A percentile compares a stretch with the other conserved stretches of the same genome.
phyloP scores from a whole-genome alignment of 495 filamentous ascomycete genomes.

The Lophium mytilinum region DNA sequence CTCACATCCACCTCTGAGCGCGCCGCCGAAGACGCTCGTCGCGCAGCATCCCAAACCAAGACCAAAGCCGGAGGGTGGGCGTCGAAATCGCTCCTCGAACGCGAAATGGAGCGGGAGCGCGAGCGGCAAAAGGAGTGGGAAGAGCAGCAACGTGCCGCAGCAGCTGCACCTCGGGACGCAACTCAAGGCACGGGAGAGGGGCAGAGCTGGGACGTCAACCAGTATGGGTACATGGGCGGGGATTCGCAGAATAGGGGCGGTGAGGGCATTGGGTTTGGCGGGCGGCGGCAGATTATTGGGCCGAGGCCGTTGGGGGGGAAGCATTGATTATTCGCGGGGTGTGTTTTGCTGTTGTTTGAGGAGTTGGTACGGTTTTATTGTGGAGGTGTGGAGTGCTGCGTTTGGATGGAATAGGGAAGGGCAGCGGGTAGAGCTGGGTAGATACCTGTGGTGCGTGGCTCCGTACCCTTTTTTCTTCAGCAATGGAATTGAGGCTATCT shows the following conservation, averaged over 20 bases:
- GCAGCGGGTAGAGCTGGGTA: too few relatives aligned
- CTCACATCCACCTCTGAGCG: constrained; percentile 49
- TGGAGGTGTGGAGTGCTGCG: too few relatives aligned
- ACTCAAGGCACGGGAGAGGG: constrained; percentile 42
- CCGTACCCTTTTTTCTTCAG: too few relatives aligned
- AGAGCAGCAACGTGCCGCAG: constrained; percentile 69
- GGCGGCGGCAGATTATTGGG: constrained; percentile 72
- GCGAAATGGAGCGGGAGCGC: constrained; percentile 93
- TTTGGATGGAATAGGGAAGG: too few relatives aligned
- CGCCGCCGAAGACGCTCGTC: constrained; percentile 61
- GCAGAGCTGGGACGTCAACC: constrained; percentile 72
- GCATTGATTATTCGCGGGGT: too few relatives aligned
- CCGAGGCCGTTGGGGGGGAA: constrained; percentile 47
- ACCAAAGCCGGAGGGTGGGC: constrained; percentile 71
- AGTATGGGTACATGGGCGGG: constrained; percentile 80
- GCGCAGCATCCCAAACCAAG: constrained; percentile 53
- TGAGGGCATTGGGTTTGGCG: constrained; percentile 60
- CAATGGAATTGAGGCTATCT: too few relatives aligned
- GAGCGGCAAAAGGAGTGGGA: constrained; percentile 95
- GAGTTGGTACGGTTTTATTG: too few relatives aligned
- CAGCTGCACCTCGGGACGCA: constrained; percentile 43
- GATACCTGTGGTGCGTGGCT: too few relatives aligned
- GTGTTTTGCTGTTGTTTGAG: too few relatives aligned
- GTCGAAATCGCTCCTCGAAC: constrained; percentile 74
- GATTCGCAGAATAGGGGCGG: constrained; percentile 71